These are phyloP conservation scores for Aspergillus mulundensis DNA, from an alignment of 495 filamentous ascomycete species.

Conservation along the genomic window DNA sequence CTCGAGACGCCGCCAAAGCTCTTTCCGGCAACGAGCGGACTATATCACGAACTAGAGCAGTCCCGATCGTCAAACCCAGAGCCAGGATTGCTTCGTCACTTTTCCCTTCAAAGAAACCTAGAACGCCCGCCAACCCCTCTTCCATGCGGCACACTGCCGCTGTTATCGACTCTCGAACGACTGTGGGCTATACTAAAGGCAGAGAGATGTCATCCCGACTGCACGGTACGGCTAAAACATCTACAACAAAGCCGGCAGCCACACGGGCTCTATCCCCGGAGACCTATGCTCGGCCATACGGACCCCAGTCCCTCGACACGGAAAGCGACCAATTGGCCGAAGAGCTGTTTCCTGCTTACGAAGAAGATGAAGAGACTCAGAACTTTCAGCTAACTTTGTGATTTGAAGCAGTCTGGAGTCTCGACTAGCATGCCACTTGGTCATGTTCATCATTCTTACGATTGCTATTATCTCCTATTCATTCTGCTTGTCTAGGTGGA, in stretches of 20 bases:
- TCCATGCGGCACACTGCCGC: constrained; percentile 58
- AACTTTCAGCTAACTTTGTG: constrained; percentile 44
- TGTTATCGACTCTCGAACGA: constrained; percentile 63
- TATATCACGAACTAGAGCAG: constrained; percentile 32
- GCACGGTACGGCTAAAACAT: constrained; percentile 23
- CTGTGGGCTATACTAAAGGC: constrained; percentile 77
- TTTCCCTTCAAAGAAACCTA: constrained; percentile 40
- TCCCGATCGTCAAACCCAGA: constrained; percentile 39
- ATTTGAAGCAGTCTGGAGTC: not conserved
- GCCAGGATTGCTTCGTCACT: constrained; percentile 30
- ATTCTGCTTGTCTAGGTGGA: not conserved
- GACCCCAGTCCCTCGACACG: constrained; percentile 36
- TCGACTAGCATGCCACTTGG: not conserved
- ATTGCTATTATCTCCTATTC: not conserved
- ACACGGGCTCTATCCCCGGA: constrained; percentile 35
- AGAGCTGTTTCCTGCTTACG: constrained; percentile 29
- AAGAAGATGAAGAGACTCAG: constrained; percentile 40
- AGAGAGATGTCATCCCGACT: constrained; percentile 55
- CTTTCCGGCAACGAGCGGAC: constrained; percentile 40
- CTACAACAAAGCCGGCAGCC: constrained; percentile 17
- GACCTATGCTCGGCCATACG: constrained; percentile 43
- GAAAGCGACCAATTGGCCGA: constrained; percentile 33
- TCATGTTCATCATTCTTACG: constrained; percentile 1
- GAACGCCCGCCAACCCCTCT: constrained; percentile 44
- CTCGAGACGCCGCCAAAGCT: constrained; percentile 53